Conservation (phyloP, 345 rosid species). For the Chamaenerion angustifolium region DNA sequence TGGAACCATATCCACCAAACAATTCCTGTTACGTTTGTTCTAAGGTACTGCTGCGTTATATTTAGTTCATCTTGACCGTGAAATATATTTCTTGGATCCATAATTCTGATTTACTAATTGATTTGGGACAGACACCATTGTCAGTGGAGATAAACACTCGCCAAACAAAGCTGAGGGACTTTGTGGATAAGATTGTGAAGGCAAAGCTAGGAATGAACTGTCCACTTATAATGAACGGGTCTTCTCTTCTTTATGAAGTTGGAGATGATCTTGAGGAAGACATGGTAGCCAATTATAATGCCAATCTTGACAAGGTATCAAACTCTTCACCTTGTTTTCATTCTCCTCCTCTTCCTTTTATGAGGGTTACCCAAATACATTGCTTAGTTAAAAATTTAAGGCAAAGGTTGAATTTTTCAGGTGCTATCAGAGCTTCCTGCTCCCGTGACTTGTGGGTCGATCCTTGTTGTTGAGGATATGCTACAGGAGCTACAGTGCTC, state of each 20-base stretch:
- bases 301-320: slow-evolving; percentile 85
- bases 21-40: slow-evolving; percentile 94
- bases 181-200: slow-evolving; percentile 86
- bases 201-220: slow-evolving; percentile 92
- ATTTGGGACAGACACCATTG: slow-evolving; percentile 56
- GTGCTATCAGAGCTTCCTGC: slow-evolving; percentile 68
- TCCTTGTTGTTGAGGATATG: slow-evolving; percentile 74
- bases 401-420: slow-evolving; percentile 21
- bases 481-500: slow-evolving; percentile 81
- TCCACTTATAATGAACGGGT: slow-evolving; percentile 72
- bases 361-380: not conserved
- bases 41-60: slow-evolving; percentile 33
- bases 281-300: slow-evolving; percentile 61
- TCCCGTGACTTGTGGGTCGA: slow-evolving; percentile 58
- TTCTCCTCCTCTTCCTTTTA: not conserved
- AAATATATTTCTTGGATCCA: not conserved
- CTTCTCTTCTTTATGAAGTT: slow-evolving; percentile 80
- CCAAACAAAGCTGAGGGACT: slow-evolving; percentile 64
- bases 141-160: slow-evolving; percentile 72
- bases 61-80: slow-evolving; percentile 5
- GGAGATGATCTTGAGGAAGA: slow-evolving; percentile 92
- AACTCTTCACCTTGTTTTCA: not conserved
- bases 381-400: not conserved
- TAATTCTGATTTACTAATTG: slow-evolving; percentile 7
- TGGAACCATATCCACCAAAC: slow-evolving; percentile 86